A percentile compares a stretch with the other conserved stretches of the same genome.
Evolutionary conservation across 1,284 basidiomycete species (phyloP).

Genomic region (Singerocomus inundabilis): DNA sequence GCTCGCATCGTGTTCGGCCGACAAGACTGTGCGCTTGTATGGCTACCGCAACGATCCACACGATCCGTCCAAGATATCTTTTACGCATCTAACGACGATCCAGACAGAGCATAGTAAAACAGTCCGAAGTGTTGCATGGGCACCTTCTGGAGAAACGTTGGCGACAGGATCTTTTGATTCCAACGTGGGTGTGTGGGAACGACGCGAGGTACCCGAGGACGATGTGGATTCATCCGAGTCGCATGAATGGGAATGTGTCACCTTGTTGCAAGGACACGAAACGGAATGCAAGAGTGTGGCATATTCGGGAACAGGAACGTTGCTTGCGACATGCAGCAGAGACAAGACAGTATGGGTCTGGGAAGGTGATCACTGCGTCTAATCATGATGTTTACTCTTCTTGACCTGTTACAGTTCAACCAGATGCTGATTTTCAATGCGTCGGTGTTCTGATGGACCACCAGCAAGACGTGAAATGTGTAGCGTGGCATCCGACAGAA

Average conservation of each 20-base stretch:
- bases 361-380: conserved; percentile 69
- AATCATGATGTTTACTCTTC: not conserved
- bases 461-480: conserved; percentile 92
- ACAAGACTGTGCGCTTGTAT: conserved; percentile 89
- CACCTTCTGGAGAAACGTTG: conserved; percentile 85
- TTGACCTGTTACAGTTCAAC: conserved; percentile 59
- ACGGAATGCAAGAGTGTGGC: conserved; percentile 96
- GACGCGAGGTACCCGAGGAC: conserved; percentile 49
- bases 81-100: conserved; percentile 63
- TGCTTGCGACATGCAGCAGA: conserved; percentile 90
- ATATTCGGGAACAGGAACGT: conserved; percentile 76
- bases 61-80: conserved; percentile 37
- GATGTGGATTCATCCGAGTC: conserved; percentile 36
- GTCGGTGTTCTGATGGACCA: conserved; percentile 98
- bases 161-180: conserved; percentile 96
- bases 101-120: conserved; percentile 88
- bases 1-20: conserved; percentile 91
- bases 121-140: conserved; percentile 88
- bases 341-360: conserved; percentile 99
- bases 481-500: conserved; percentile 93
- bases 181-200: conserved; percentile 91
- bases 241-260: conserved; percentile 82
- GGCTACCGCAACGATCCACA: conserved; percentile 50
- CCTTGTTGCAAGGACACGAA: conserved; percentile 92
- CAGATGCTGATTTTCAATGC: conserved; percentile 94